Evolutionary conservation across 2,329 filamentous ascomycete genomes (phyloP).

Genomic region (Nigrograna mackinnonii): DNA sequence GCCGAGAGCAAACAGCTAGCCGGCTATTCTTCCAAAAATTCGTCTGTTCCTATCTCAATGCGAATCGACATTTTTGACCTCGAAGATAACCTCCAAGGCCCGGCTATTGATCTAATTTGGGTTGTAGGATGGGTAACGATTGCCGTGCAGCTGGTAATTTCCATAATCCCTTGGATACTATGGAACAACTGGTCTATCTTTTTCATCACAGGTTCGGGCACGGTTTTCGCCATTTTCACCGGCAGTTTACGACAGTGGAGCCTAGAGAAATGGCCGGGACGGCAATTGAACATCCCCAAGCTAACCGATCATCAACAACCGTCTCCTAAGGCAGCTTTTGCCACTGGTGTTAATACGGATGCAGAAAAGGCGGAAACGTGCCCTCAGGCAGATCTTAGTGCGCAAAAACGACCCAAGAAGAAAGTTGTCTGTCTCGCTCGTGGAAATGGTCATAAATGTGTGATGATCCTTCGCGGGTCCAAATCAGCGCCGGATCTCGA

Average conservation of each 20-base stretch:
- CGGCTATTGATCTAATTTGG: slow-evolving; percentile 2
- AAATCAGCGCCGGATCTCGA: slow-evolving; percentile 4
- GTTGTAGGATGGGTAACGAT: slow-evolving; percentile 1
- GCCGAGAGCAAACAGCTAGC: not conserved
- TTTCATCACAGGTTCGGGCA: slow-evolving; percentile 4
- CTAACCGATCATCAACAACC: too few species aligned
- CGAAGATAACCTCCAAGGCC: too few species aligned
- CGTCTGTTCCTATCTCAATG: too few species aligned
- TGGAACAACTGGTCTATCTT: slow-evolving; percentile 5
- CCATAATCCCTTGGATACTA: slow-evolving; percentile 3
- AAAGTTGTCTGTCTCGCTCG: slow-evolving; percentile 2
- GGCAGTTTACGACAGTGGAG: slow-evolving; percentile 4
- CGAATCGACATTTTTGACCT: too few species aligned
- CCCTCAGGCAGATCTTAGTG: too few species aligned
- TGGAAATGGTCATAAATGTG: slow-evolving; percentile 7
- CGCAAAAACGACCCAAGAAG: not conserved
- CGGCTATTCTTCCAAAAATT: too few species aligned
- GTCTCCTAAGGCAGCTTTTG: too few species aligned
- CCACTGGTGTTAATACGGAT: too few species aligned
- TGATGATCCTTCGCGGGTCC: slow-evolving; percentile 2
- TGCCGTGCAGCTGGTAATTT: slow-evolving; percentile 4
- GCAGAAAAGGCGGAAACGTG: too few species aligned
- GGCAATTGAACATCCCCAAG: too few species aligned
- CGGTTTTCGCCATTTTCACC: not conserved
- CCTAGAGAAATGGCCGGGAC: slow-evolving; percentile 10